Conservation (phyloP, 495 filamentous ascomycete genomes). For the Trichoderma virens region DNA sequence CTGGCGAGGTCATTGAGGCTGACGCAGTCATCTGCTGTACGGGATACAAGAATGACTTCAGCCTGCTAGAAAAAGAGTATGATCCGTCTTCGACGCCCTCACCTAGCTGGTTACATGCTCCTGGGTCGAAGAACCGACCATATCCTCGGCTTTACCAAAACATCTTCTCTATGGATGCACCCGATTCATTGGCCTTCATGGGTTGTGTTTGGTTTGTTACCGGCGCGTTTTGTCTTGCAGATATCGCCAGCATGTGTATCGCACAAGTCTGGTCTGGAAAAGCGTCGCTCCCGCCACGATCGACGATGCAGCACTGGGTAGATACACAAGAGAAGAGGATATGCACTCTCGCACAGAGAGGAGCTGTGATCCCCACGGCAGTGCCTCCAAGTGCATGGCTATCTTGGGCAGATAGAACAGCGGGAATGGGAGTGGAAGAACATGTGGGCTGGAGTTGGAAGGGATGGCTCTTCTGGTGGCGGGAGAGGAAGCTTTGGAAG, state of each 20-base stretch:
- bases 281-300: constrained; percentile 15
- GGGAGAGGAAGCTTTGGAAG: constrained; percentile 19
- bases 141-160: constrained; percentile 11
- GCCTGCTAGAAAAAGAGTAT: constrained; percentile 9
- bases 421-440: constrained; percentile 21
- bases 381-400: neutral
- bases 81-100: constrained; percentile 5
- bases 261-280: constrained; percentile 22
- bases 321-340: constrained; percentile 13
- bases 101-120: neutral
- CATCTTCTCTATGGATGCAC: constrained; percentile 9
- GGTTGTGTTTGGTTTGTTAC: neutral
- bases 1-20: constrained; percentile 16
- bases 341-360: constrained; percentile 7
- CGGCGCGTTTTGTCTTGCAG: constrained; percentile 11
- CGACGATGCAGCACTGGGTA: constrained; percentile 23
- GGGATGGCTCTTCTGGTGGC: constrained; percentile 23
- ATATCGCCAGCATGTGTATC: constrained; percentile 23
- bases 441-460: constrained; percentile 17
- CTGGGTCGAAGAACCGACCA: neutral
- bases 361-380: neutral
- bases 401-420: constrained; percentile 4
- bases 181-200: constrained; percentile 10
- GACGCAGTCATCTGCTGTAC: constrained; percentile 24
- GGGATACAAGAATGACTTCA: constrained; percentile 20